Conservation (phyloP, 495 filamentous ascomycete species). For the Evernia prunastri region DNA sequence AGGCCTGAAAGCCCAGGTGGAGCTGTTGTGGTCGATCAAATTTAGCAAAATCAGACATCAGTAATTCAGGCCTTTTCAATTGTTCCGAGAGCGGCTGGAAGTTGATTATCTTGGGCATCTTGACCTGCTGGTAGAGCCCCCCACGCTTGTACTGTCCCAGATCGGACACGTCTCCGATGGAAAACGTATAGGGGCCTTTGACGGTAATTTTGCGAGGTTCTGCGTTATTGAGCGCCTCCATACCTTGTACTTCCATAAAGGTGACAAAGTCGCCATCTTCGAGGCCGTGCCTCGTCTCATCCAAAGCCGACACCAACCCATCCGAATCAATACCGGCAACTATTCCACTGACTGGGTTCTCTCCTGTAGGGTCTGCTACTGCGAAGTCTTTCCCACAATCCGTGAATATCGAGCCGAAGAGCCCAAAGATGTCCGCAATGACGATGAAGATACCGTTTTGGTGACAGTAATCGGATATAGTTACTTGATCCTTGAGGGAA, state of each 20-base stretch:
- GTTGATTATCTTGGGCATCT: slow-evolving; percentile 91
- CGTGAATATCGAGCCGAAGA: slow-evolving; percentile 95
- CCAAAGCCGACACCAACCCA: slow-evolving; percentile 86
- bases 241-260: slow-evolving; percentile 87
- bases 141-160: slow-evolving; percentile 80
- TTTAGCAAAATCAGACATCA: slow-evolving; percentile 95
- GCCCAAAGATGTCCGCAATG: slow-evolving; percentile 78
- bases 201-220: slow-evolving; percentile 85
- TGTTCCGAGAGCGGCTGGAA: slow-evolving; percentile 74
- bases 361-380: slow-evolving; percentile 82
- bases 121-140: slow-evolving; percentile 88
- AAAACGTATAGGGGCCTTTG: slow-evolving; percentile 94
- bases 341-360: slow-evolving; percentile 81
- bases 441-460: slow-evolving; percentile 85
- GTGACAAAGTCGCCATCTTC: slow-evolving; percentile 96
- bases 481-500: slow-evolving; percentile 68
- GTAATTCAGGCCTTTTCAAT: slow-evolving; percentile 76
- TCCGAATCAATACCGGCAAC: slow-evolving; percentile 82
- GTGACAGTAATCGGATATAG: slow-evolving; percentile 87
- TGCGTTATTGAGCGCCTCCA: slow-evolving; percentile 79
- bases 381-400: slow-evolving; percentile 95
- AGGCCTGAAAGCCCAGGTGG: slow-evolving; percentile 86
- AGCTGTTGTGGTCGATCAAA: slow-evolving; percentile 89
- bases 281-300: slow-evolving; percentile 91
- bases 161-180: slow-evolving; percentile 85